Percentiles rank a stretch among this genome's conserved stretches.
Evolutionary conservation across 768 basidiomycete species (phyloP).

Genomic region (Cubamyces sp.): DNA sequence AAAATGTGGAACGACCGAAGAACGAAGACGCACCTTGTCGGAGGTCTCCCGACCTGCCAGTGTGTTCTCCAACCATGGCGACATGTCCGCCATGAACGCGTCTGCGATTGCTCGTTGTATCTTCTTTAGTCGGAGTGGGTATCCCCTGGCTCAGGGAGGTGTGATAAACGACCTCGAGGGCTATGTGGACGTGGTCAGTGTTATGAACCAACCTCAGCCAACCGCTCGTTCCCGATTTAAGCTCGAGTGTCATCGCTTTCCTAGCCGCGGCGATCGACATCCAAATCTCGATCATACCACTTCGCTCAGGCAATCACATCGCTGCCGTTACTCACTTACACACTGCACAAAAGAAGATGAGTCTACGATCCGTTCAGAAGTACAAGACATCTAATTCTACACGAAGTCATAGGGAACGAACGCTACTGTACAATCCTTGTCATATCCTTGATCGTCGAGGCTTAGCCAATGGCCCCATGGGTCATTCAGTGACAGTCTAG

Average conservation of each 20-base stretch:
- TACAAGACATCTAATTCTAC: constrained; percentile 21
- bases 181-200: neutral
- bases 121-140: too few species aligned
- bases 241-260: neutral
- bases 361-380: neutral
- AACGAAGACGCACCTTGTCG: neutral
- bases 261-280: constrained; percentile 6
- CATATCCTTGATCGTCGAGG: neutral
- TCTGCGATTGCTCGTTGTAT: too few species aligned
- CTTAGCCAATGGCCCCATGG: neutral
- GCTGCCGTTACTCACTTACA: neutral
- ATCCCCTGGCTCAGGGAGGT: too few species aligned
- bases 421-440: constrained; percentile 10
- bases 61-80: neutral
- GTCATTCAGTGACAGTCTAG: neutral
- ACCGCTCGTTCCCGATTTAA: too few species aligned
- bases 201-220: constrained; percentile 6
- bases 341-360: neutral
- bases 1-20: neutral
- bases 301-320: neutral
- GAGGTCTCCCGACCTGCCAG: neutral
- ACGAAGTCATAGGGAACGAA: neutral
- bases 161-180: neutral
- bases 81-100: neutral
- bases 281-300: constrained; percentile 4